Evolutionary conservation across 257 asterid species (phyloP).

Genomic region (Penstemon newberryi): DNA sequence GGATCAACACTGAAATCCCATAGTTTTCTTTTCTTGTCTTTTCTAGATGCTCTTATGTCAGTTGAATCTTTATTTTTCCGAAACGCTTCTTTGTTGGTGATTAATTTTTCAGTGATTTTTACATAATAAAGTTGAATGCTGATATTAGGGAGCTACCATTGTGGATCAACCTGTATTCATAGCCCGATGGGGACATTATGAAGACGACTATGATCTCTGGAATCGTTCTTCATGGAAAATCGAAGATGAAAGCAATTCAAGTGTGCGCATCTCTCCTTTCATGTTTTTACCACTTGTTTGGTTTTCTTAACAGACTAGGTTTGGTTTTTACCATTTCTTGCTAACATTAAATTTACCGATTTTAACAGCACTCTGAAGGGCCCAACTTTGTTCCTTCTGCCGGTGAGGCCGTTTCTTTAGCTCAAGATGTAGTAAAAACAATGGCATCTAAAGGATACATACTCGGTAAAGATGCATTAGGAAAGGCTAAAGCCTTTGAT

Average conservation of each 20-base stretch:
- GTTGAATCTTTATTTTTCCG: not conserved
- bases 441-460: conserved; percentile 78
- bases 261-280: conserved; percentile 39
- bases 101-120: not conserved
- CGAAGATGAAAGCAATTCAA: conserved; percentile 52
- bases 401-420: conserved; percentile 81
- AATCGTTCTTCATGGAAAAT: conserved; percentile 63
- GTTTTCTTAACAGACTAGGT: not conserved
- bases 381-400: conserved; percentile 57
- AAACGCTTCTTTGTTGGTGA: conserved; percentile 3
- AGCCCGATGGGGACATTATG: conserved; percentile 80
- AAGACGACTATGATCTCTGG: conserved; percentile 66
- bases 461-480: conserved; percentile 80
- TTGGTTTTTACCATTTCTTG: not conserved
- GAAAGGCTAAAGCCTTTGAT: conserved; percentile 77
- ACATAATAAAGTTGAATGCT: conserved; percentile 20
- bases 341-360: not conserved
- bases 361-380: conserved; percentile 41
- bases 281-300: not conserved
- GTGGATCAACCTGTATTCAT: conserved; percentile 91
- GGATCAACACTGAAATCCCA: not conserved
- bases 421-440: conserved; percentile 85
- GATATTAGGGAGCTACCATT: conserved; percentile 75
- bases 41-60: not conserved
- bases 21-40: not conserved